Evolutionary conservation across 169 alveolate genomes (phyloP).

Genomic region (Plasmodium malariae): DNA sequence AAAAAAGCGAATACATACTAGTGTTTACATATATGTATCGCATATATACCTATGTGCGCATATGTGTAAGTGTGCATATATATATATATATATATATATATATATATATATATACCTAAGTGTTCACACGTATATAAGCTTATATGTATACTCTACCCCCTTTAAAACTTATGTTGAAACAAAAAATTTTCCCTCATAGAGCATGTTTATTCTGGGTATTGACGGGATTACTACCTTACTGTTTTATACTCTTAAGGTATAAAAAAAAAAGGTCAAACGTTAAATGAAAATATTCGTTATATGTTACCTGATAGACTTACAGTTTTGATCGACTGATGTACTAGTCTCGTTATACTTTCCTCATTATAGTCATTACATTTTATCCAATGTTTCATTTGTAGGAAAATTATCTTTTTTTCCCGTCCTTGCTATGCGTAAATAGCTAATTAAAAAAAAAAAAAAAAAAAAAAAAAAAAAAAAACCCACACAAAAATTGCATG

Average conservation of each 20-base stretch:
- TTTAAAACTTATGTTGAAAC: too few species aligned
- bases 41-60: not conserved
- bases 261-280: not conserved
- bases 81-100: not conserved
- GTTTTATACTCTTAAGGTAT: not conserved
- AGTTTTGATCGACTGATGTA: too few species aligned
- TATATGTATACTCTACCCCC: too few species aligned
- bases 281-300: not conserved
- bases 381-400: not conserved
- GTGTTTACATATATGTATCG: not conserved
- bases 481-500: not conserved
- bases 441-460: not conserved
- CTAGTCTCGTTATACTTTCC: not conserved
- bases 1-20: not conserved
- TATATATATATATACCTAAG: too few species aligned
- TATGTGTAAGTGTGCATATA: not conserved
- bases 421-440: constrained; percentile 54
- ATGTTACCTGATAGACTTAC: too few species aligned
- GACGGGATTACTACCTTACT: not conserved
- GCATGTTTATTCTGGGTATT: not conserved
- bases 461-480: not conserved
- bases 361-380: not conserved
- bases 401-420: constrained; percentile 19
- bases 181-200: too few species aligned
- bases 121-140: too few species aligned